Evolutionary conservation across 805 yeast genomes (phyloP), one percentile per base, ranked within the genome.

Genomic region (Candida alai): DNA sequence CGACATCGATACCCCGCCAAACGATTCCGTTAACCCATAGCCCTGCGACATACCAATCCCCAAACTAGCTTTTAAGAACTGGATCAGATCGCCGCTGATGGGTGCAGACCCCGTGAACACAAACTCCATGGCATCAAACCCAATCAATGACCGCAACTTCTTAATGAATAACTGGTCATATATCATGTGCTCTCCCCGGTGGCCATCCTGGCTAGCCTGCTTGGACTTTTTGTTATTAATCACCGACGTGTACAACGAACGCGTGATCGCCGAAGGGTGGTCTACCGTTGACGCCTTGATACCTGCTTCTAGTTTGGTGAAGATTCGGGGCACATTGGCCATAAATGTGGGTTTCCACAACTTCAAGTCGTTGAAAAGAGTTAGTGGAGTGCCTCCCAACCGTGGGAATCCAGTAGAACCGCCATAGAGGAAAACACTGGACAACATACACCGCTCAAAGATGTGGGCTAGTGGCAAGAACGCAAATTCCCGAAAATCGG

Each of bases 11-110:
- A 73, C 51, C 5, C 80, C 81, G 2, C 81, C 83, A 47, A 78
- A 72, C 6, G 79, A 65, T 52, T 80, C 87, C 5, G 84, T 77
- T 23, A 79, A 65, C 2, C 89, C 90, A 55, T 81, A 83, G 14
- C 90, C 93, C 56, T 82, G 88, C 14, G 58, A 44, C 40, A 74
- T 71, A 63, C 70, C 74, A 40, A 74, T 55, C 42, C 73, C 74
- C 34, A 83, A 67, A 2, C 78, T 68, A 11, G 79, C 78, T 45
- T 77, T 73, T 45, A 84, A 56, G 50, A 80, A 83, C 37, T 62
- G 55, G 28, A 80, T 63, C 1, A 87, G 78, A 24, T 73, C 79
- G 13, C 73, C 68, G 15, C 84, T 62, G 39, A 83, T 66, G 17
- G 93, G 90, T 3, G 90, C 88, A n/a, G 86, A 79, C 19, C 90